A percentile compares a stretch with the other conserved stretches of the same genome.
Evolutionary conservation across 2,329 filamentous ascomycete species (phyloP).

Genomic region (Diatrype stigma): DNA sequence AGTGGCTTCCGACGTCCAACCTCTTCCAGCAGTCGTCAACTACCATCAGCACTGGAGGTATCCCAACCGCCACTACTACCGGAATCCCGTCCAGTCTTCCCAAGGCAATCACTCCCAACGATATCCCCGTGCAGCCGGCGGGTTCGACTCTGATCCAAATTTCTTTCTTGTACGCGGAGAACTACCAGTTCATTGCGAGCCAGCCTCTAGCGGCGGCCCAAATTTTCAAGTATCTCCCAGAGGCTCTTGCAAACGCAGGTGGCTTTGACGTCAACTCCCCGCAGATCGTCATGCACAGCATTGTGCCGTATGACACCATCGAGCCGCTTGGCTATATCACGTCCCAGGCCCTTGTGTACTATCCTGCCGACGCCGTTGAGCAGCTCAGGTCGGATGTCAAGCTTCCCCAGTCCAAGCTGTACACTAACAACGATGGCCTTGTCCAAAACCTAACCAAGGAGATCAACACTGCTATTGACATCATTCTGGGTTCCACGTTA

Average conservation of each 20-base stretch:
- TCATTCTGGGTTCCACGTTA: slow-evolving; percentile 44
- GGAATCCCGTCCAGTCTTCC: slow-evolving; percentile 66
- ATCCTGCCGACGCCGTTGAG: slow-evolving; percentile 66
- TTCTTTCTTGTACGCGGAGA: slow-evolving; percentile 75
- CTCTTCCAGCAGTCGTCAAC: slow-evolving; percentile 48
- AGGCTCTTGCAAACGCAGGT: slow-evolving; percentile 61
- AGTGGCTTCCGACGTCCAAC: slow-evolving; percentile 58
- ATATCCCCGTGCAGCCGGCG: slow-evolving; percentile 47
- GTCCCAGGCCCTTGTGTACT: slow-evolving; percentile 71
- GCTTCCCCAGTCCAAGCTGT: slow-evolving; percentile 68
- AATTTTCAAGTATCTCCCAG: slow-evolving; percentile 75
- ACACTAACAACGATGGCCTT: slow-evolving; percentile 64
- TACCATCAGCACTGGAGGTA: slow-evolving; percentile 33
- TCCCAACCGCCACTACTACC: slow-evolving; percentile 41
- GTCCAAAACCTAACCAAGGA: slow-evolving; percentile 69
- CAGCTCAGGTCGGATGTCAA: slow-evolving; percentile 65
- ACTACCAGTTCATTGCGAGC: slow-evolving; percentile 77
- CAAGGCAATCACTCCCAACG: slow-evolving; percentile 68
- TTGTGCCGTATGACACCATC: slow-evolving; percentile 74
- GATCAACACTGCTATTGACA: slow-evolving; percentile 79
- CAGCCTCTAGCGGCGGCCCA: slow-evolving; percentile 72
- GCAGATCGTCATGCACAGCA: slow-evolving; percentile 59
- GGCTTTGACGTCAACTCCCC: slow-evolving; percentile 50
- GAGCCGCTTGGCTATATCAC: slow-evolving; percentile 71
- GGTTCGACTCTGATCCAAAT: slow-evolving; percentile 75